Evolutionary conservation across 179 eudicot species (phyloP), one percentile per base, ranked within the genome.

Genomic region (Corrigiola litoralis): DNA sequence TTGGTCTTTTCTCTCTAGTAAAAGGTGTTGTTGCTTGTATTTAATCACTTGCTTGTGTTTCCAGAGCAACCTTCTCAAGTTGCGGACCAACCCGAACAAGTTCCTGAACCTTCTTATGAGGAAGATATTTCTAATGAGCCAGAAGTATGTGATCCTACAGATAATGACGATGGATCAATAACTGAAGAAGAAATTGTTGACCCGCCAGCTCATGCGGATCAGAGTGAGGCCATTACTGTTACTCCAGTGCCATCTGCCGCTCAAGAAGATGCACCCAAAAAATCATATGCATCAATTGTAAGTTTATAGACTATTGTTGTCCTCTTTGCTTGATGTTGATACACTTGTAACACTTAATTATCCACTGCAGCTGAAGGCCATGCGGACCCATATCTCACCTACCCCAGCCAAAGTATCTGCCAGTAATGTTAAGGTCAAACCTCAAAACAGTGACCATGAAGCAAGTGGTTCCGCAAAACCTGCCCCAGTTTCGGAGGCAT

Each of bases 261-360:
- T 17, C 86, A 72, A 66, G 89, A 75, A 55, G 85, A 82, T 63
- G 82, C 49, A 62, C 80, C 75, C 56, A 85, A 84, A 79, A 79
- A 67, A 65, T 82, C 97, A 36, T 90, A 90, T 78, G 97, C 97
- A 44, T 81, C 95, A 32, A 88, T 90, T 49, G 97, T 90, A 77
- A 82, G 89, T 74, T 59, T 33, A 46, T 38, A 12, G n/a, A 37
- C 49, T 10, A 48, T 33, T 28, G 65, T 32, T 46, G 32, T 17
- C 18, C 0, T 29, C 23, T 36, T 25, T 28, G 36, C 24, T 65
- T 40, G 18, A 23, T 57, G 53, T 23, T 37, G 25, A 28, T 38
- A 48, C 27, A 29, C 13, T 32, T 59, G 38, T 32, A 34, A 38
- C 21, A 38, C 40, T 29, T 16, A n/a, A 2, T 28, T 61, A 29